Evolutionary conservation across 1,284 basidiomycete species (phyloP).

Genomic region (Cryptococcus sp.): DNA sequence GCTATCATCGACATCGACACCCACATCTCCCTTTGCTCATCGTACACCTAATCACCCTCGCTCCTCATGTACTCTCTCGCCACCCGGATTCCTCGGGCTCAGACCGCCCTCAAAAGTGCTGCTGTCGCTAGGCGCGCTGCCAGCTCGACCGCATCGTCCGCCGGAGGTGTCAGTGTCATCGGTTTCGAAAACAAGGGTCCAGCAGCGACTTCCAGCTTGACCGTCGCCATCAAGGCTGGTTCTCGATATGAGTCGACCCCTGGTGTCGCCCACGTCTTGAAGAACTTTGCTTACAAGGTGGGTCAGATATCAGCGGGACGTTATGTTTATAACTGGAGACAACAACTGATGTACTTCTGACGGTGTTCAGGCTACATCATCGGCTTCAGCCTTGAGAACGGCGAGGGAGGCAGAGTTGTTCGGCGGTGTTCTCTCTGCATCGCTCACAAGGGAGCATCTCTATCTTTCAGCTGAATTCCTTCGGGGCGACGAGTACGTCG

Average conservation of each 20-base stretch:
- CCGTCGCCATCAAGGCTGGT: constrained; percentile 87
- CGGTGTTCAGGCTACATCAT: constrained; percentile 65
- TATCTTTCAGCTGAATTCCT: constrained; percentile 93
- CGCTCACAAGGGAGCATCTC: constrained; percentile 85
- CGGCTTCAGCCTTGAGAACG: constrained; percentile 85
- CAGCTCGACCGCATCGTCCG: constrained; percentile 68
- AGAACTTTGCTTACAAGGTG: constrained; percentile 98
- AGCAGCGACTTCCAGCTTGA: constrained; percentile 70
- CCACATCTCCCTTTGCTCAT: background rate
- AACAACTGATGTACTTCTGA: background rate
- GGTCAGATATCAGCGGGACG: constrained; percentile 16
- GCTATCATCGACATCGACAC: background rate
- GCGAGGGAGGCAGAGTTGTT: constrained; percentile 91
- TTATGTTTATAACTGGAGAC: background rate
- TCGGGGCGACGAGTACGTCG: constrained; percentile 89
- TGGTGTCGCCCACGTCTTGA: constrained; percentile 86
- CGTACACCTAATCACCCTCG: constrained; percentile 1
- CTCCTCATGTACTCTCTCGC: constrained; percentile 39
- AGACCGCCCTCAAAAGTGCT: constrained; percentile 57
- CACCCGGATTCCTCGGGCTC: constrained; percentile 28
- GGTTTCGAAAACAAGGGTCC: constrained; percentile 74
- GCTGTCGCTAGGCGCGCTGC: constrained; percentile 56
- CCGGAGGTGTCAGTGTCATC: constrained; percentile 78
- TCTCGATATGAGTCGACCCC: constrained; percentile 80
- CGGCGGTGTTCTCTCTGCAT: constrained; percentile 87